Evolutionary conservation across 2,329 filamentous ascomycete species (phyloP).

Genomic region (Penicillium polonicum): DNA sequence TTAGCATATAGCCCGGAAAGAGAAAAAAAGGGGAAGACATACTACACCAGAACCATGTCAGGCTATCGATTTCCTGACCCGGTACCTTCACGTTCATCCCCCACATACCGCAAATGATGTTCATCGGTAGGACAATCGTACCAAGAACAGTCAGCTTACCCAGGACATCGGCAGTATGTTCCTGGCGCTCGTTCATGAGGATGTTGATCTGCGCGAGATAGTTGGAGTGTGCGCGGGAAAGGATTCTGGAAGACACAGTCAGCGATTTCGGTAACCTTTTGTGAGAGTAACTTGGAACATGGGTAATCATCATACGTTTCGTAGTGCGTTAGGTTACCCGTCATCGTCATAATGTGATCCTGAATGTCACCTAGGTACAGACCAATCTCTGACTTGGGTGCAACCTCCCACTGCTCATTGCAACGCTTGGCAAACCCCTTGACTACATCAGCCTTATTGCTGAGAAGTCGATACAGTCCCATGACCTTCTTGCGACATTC

Average conservation of each 20-base stretch:
- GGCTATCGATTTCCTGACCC: slow-evolving; percentile 78
- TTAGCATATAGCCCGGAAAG: slow-evolving; percentile 6
- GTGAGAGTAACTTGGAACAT: not conserved
- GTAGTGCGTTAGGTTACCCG: slow-evolving; percentile 89
- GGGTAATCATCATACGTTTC: slow-evolving; percentile 69
- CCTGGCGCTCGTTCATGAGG: slow-evolving; percentile 95
- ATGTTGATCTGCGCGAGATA: slow-evolving; percentile 99
- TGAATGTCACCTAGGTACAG: slow-evolving; percentile 97
- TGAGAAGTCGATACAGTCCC: slow-evolving; percentile 85
- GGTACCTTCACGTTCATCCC: slow-evolving; percentile 98
- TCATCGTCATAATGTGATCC: slow-evolving; percentile 99
- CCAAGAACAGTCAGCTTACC: slow-evolving; percentile 93
- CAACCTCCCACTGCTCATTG: slow-evolving; percentile 97
- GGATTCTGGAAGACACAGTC: slow-evolving; percentile 57
- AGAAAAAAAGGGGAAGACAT: slow-evolving; percentile 20
- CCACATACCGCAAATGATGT: slow-evolving; percentile 97
- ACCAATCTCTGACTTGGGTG: slow-evolving; percentile 93
- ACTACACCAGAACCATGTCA: slow-evolving; percentile 71
- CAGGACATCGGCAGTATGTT: slow-evolving; percentile 91
- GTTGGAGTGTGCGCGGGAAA: slow-evolving; percentile 88
- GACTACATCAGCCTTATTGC: slow-evolving; percentile 98
- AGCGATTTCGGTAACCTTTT: slow-evolving; percentile 17
- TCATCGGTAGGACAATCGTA: slow-evolving; percentile 97
- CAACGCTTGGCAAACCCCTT: slow-evolving; percentile 98
- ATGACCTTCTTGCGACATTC: slow-evolving; percentile 97